These are phyloP conservation scores for Cymbidium sinense DNA, from an alignment of 106 monocot genomes.

Conservation along the genomic window DNA sequence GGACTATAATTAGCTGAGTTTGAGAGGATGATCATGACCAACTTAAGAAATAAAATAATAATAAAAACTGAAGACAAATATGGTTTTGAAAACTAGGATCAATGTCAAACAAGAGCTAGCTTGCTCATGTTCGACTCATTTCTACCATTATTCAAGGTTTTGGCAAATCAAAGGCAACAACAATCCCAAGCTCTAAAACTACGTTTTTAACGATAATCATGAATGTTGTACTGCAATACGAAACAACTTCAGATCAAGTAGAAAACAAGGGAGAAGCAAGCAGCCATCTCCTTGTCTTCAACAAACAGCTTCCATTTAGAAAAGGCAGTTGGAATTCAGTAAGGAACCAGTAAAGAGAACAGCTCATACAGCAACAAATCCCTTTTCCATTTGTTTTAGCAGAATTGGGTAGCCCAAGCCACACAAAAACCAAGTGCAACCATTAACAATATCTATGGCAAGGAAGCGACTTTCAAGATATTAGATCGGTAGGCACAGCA, in stretches of 20 bases:
- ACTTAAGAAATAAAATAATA: no score
- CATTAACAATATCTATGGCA: background rate
- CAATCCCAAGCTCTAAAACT: background rate
- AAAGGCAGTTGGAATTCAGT: background rate
- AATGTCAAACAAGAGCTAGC: background rate
- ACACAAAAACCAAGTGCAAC: background rate
- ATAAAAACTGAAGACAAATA: background rate
- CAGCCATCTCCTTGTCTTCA: background rate
- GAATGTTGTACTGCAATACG: background rate
- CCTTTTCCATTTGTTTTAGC: background rate
- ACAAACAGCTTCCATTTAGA: background rate
- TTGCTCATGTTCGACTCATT: background rate
- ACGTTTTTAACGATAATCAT: background rate
- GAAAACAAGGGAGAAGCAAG: background rate
- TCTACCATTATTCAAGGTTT: background rate
- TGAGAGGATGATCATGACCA: background rate
- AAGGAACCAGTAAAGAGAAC: background rate
- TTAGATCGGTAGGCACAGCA: background rate
- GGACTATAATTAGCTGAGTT: background rate
- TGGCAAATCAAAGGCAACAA: background rate
- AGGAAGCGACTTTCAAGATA: background rate
- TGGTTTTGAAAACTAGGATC: background rate
- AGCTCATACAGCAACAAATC: background rate
- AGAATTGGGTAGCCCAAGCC: background rate
- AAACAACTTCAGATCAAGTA: background rate